Evolutionary conservation across 495 filamentous ascomycete species (phyloP).

Genomic region (Xylaria castorea): DNA sequence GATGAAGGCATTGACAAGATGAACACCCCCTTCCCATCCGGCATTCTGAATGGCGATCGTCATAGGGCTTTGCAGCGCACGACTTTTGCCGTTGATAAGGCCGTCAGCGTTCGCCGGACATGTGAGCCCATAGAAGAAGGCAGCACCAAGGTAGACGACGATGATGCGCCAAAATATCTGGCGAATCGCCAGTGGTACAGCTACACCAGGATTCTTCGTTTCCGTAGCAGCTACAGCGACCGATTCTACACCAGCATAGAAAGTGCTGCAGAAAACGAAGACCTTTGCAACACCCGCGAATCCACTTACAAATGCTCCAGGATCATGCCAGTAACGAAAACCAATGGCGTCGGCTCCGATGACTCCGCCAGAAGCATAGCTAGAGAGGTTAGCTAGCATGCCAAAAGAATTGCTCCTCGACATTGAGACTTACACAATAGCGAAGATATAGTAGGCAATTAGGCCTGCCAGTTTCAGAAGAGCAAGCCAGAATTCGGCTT

Average conservation of each 20-base stretch:
- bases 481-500: conserved; percentile 70
- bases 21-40: conserved; percentile 59
- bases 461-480: conserved; percentile 72
- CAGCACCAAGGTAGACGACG: conserved; percentile 74
- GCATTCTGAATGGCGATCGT: conserved; percentile 67
- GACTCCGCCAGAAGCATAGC: conserved; percentile 59
- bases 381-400: conserved; percentile 21
- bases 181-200: conserved; percentile 73
- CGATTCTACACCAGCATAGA: conserved; percentile 78
- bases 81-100: conserved; percentile 56
- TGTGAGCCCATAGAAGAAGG: conserved; percentile 73
- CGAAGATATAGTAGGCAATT: conserved; percentile 71
- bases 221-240: conserved; percentile 78
- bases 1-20: conserved; percentile 76
- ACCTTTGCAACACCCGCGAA: conserved; percentile 67
- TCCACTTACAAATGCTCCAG: conserved; percentile 70
- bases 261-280: conserved; percentile 71
- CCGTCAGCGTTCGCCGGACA: conserved; percentile 56
- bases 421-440: conserved; percentile 59
- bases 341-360: conserved; percentile 57
- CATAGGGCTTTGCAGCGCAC: conserved; percentile 62
- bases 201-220: conserved; percentile 72
- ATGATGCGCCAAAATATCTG: conserved; percentile 80
- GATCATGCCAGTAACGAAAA: conserved; percentile 72
- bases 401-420: neutral